These are phyloP conservation scores for Plasmodium billcollinsi DNA, from an alignment of 169 alveolate species.

Conservation along the genomic window DNA sequence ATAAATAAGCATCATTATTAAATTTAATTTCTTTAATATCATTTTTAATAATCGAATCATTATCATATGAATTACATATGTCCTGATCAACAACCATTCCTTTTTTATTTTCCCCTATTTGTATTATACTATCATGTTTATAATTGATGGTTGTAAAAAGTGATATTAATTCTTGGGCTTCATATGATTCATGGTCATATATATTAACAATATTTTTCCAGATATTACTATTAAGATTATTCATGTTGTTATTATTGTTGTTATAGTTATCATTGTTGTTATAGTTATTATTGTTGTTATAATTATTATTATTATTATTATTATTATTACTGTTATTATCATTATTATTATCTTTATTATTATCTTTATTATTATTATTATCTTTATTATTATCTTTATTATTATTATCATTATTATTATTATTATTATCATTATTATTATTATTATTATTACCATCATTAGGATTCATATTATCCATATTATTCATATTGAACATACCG, in stretches of 20 bases:
- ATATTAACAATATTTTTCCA: constrained; percentile 70
- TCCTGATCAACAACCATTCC: neutral
- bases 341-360: neutral
- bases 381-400: neutral
- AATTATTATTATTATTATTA: neutral
- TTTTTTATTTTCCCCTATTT: neutral
- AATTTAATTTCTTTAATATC: constrained; percentile 27
- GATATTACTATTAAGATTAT: neutral
- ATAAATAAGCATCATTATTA: constrained; percentile 52
- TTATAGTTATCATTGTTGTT: neutral
- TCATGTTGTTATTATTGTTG: neutral
- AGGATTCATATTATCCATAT: no score
- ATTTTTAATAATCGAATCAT: neutral
- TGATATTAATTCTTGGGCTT: constrained; percentile 50
- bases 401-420: neutral
- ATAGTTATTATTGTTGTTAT: constrained; percentile 2
- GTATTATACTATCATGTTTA: neutral
- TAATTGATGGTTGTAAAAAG: constrained; percentile 38
- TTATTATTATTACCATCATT: no score
- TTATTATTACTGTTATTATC: neutral
- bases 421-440: no score
- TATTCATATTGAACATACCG: no score
- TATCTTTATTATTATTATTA: neutral
- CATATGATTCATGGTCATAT: constrained; percentile 71
- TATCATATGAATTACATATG: neutral